Percentiles rank a stretch among this genome's conserved stretches.
phyloP scores from a whole-genome alignment of 1,284 basidiomycete species.

The Moesziomyces sp. region DNA sequence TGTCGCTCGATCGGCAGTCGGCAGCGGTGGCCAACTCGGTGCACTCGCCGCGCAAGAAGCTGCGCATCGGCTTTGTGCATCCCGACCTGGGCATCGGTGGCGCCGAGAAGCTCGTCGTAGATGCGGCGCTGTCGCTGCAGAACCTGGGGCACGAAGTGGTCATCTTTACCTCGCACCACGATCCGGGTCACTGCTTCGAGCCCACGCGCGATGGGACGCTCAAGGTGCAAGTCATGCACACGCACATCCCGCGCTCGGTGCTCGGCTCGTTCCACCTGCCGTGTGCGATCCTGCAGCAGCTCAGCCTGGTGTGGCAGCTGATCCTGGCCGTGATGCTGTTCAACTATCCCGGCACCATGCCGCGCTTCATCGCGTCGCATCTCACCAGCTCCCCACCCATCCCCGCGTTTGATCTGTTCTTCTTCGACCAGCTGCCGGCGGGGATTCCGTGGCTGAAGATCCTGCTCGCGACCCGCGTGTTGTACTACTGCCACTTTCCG shows the following conservation, averaged over 20 bases:
- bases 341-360: slow-evolving; percentile 67
- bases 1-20: slow-evolving; percentile 43
- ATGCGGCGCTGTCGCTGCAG: slow-evolving; percentile 89
- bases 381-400: slow-evolving; percentile 65
- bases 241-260: slow-evolving; percentile 80
- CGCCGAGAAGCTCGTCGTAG: slow-evolving; percentile 94
- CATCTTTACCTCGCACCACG: slow-evolving; percentile 93
- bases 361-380: slow-evolving; percentile 47
- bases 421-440: slow-evolving; percentile 94
- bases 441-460: slow-evolving; percentile 84
- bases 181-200: slow-evolving; percentile 72
- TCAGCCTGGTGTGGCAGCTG: slow-evolving; percentile 74
- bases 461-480: slow-evolving; percentile 78
- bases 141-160: slow-evolving; percentile 85
- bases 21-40: slow-evolving; percentile 44
- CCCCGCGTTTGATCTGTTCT: slow-evolving; percentile 78
- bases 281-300: slow-evolving; percentile 86
- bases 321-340: slow-evolving; percentile 50
- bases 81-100: slow-evolving; percentile 98
- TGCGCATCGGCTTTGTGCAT: slow-evolving; percentile 84
- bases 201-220: slow-evolving; percentile 74
- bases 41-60: slow-evolving; percentile 45
- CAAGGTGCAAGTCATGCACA: slow-evolving; percentile 80
- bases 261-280: slow-evolving; percentile 84
- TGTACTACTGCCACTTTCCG: slow-evolving; percentile 98